Evolutionary conservation across 2,329 filamentous ascomycete species (phyloP), one percentile per base, ranked within the genome.

Genomic region (Xylaria sp.): DNA sequence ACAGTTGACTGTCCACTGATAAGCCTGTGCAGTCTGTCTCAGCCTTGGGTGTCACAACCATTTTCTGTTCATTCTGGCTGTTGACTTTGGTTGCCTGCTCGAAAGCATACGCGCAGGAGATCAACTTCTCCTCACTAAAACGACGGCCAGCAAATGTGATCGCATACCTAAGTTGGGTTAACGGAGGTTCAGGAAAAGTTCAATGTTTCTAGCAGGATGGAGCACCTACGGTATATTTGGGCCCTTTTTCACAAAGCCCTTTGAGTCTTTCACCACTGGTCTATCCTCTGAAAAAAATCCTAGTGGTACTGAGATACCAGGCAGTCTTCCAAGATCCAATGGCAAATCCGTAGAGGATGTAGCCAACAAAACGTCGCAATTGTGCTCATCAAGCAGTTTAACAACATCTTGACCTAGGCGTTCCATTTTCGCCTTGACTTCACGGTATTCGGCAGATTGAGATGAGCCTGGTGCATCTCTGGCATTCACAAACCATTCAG

Each of bases 21-120:
- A n/a, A n/a, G n/a, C n/a, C n/a, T n/a, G n/a, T n/a, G n/a, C n/a
- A n/a, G n/a, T n/a, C n/a, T n/a, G n/a, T n/a, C n/a, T n/a, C n/a
- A n/a, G n/a, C 31, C 31, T 13, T 35, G n/a, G 38, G 38, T 21
- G n/a, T 41, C 38, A 41, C 38, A 4, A 10, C 19, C 38, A 41
- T 41, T 21, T 19, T 41, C n/a, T 41, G 3, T 41, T 41, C 38
- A 21, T 41, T 41, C 5, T 41, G 38, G 38, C 19, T 21, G 38
- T 21, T 35, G 25, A 52, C 68, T 37, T 62, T 58, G 0, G 75
- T 88, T 64, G 79, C 77, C 76, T 89, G 85, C 77, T 92, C 89
- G 74, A 86, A 90, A 3, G 86, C 87, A 77, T 88, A 90, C 6
- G 87, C 89, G 70, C 87, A 82, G 0, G 84, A 85, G 59, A 91